Evolutionary conservation across 495 filamentous ascomycete species (phyloP), one percentile per base, ranked within the genome.

Genomic region (Glonium stellatum): DNA sequence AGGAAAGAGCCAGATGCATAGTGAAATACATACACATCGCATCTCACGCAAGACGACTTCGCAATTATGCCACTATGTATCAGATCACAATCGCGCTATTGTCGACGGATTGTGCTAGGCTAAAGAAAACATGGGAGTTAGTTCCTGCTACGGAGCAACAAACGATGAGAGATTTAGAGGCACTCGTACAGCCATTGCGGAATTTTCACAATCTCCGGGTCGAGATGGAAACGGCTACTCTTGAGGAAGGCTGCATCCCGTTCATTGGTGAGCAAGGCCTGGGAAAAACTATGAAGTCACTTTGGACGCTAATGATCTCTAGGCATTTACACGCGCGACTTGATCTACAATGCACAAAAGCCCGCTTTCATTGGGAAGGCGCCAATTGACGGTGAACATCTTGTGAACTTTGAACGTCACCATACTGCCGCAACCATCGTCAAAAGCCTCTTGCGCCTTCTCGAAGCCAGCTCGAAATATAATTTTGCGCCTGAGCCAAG

Each of bases 51-150:
- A 82, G 91, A 58, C 84, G 81, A 39, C 84, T 93, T 50, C 87
- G 90, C 67, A 99, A 99, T 69, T 99, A 91, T 71, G 93, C 95
- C 19, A 97, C 95, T 11, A 89, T 97, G 89, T 86, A 88, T 36
- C 95, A 99, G 70, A 83, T 99, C 66, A 87, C 90, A 2, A 88
- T 97, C 60, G 95, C 95, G 0, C 77, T 99, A 35, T 86, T 90
- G 23, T 92, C 87, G 4, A 84, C 87, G 41, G 90, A 97, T 63
- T 81, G 90, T 56, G 74, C 85, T 22, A 80, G 92, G 41, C 79
- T 99, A 34, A 77, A 79, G 34, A 82, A 77, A 57, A 97, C 95
- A 0, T 99, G 95, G 95, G 74, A 79, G 3, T 76, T 90, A 57
- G 83, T 99, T 25, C 84, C 90, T 13, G 65, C 73, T 8, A 76